Percentiles rank a stretch among this genome's conserved stretches.
phyloP scores from a whole-genome alignment of 257 asterid genomes.

The Penstemon eatonii region DNA sequence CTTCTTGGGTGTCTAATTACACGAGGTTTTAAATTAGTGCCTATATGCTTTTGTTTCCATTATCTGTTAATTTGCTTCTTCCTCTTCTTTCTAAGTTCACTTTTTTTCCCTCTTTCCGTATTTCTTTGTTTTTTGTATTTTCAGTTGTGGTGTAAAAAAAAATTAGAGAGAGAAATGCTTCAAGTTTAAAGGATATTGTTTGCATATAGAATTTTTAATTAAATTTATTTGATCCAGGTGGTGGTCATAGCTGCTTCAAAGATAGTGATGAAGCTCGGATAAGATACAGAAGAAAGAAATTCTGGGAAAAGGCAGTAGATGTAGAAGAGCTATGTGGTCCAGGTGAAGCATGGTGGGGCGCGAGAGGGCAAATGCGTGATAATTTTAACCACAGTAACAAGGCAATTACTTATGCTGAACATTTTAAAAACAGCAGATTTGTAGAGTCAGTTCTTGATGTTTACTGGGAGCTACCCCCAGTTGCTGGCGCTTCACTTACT shows the following conservation, averaged over 20 bases:
- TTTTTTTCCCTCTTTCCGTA: background rate
- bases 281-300: conserved; percentile 67
- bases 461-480: conserved; percentile 98
- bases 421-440: conserved; percentile 80
- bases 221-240: conserved; percentile 49
- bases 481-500: conserved; percentile 94
- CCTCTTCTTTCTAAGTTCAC: background rate
- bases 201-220: background rate
- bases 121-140: background rate
- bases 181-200: background rate
- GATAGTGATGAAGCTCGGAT: conserved; percentile 93
- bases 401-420: conserved; percentile 59
- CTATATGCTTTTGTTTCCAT: background rate
- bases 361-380: conserved; percentile 85
- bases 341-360: conserved; percentile 99
- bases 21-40: background rate
- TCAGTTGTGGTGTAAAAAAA: background rate
- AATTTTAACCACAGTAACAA: conserved; percentile 89
- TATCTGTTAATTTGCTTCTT: background rate
- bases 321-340: conserved; percentile 86
- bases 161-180: background rate
- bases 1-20: background rate
- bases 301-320: conserved; percentile 94
- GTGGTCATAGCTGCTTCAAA: conserved; percentile 94
- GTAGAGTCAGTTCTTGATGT: conserved; percentile 82